phyloP scores from a whole-genome alignment of 1,284 basidiomycete species.

The Wallemia hederae region DNA sequence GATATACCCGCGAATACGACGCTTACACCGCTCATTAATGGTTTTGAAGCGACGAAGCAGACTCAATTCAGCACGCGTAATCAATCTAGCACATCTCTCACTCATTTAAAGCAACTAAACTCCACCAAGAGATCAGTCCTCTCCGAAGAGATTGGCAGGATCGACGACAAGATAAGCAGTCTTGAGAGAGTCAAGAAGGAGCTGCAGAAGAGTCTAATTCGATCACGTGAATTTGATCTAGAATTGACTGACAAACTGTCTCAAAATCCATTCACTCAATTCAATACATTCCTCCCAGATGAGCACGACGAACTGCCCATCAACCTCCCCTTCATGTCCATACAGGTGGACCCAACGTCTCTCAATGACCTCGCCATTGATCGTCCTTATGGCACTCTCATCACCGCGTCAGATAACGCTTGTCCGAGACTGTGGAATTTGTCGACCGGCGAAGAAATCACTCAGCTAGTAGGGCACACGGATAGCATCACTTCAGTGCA shows the following conservation, averaged over 20 bases:
- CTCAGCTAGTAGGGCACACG: slow-evolving; percentile 43
- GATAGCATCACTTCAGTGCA: slow-evolving; percentile 25
- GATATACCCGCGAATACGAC: neutral
- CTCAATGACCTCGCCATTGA: slow-evolving; percentile 80
- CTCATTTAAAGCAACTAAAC: neutral
- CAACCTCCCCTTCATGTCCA: neutral
- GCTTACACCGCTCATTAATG: neutral
- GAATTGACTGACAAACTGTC: neutral
- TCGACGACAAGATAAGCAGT: neutral
- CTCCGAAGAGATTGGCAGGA: neutral
- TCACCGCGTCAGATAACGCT: slow-evolving; percentile 41
- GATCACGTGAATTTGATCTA: neutral
- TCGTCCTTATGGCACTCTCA: slow-evolving; percentile 80
- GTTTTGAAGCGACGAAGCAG: neutral
- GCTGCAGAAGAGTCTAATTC: neutral
- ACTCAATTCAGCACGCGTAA: neutral
- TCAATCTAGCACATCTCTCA: neutral
- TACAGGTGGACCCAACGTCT: slow-evolving; percentile 35
- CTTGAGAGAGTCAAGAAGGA: neutral
- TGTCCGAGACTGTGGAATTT: slow-evolving; percentile 42
- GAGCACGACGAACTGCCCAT: neutral
- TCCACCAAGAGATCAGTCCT: neutral
- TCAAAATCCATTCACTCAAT: neutral
- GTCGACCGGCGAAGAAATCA: slow-evolving; percentile 38
- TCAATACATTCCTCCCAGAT: neutral